Evolutionary conservation across 2,329 filamentous ascomycete species (phyloP), one percentile per base, ranked within the genome.

Genomic region (Dryadomyces quercivorus): DNA sequence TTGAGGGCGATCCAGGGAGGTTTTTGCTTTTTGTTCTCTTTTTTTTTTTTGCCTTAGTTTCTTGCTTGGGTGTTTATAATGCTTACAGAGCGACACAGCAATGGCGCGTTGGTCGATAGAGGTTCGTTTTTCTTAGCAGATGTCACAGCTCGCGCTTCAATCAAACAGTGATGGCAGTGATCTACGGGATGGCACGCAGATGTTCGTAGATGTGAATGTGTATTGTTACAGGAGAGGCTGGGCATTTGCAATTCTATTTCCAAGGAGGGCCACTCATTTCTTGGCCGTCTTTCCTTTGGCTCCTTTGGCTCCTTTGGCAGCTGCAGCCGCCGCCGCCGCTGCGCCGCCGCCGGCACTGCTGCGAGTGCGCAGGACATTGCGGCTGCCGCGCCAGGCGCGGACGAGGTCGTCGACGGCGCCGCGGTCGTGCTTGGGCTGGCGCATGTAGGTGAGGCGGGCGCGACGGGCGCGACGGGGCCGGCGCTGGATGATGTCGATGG

Each of bases 401-500:
- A 95, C 88, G 63, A 92, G 75, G 61, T 86, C 82, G 68, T 94
- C 87, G 59, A 95, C 87, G 63, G 81, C 88, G 58, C 90, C 87
- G 72, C 89, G 81, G 70, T 95, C 90, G 70, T 95, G 90, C 71
- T 84, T 86, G 56, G 87, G 82, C 75, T 91, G 76, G 66, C 91
- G 81, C 86, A 98, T 86, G 70, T 92, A 97, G 64, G 88, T 95
- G 69, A 98, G 75, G 61, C 89, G 78, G 26, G 91, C 92, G 64
- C 93, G 81, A 67, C 91, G 84, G 60, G 89, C 88, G 68, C 89
- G 81, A 84, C 90, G 93, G 65, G 81, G 78, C 59, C 82, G 79
- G 63, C 92, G 77, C 80, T 95, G 88, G 69, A 97, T 87, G 63
- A 98, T 85, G 72, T 98, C 92, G 64, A 98, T 89, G 59, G 88